Evolutionary conservation across 208 protist species (phyloP).

Genomic region (Leishmania aethiopica): DNA sequence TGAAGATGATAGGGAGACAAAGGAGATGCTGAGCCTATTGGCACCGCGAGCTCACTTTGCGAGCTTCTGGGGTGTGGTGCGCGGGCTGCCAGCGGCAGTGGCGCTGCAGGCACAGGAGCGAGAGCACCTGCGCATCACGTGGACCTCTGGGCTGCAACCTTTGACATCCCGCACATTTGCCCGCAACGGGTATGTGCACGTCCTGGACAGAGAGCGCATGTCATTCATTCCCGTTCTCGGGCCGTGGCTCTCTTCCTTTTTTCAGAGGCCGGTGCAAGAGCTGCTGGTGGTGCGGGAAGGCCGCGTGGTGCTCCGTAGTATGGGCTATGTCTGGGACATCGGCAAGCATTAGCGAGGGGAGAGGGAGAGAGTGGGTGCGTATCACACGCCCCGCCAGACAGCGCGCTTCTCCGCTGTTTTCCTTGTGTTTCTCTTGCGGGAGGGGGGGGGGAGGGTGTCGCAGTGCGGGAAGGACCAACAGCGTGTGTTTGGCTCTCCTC

Average conservation of each 20-base stretch:
- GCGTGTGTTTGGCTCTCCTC: neutral
- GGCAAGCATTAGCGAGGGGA: slow-evolving; percentile 36
- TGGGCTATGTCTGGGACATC: slow-evolving; percentile 75
- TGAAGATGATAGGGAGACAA: slow-evolving; percentile 71
- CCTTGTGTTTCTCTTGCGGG: neutral
- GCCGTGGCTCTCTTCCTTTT: slow-evolving; percentile 56
- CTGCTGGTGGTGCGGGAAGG: slow-evolving; percentile 74
- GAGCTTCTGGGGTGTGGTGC: slow-evolving; percentile 84
- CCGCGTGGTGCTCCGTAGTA: slow-evolving; percentile 69
- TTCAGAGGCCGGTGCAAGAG: slow-evolving; percentile 66
- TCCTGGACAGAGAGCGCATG: slow-evolving; percentile 43
- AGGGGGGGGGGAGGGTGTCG: neutral
- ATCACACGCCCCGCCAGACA: slow-evolving; percentile 1
- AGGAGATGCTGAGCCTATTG: slow-evolving; percentile 61
- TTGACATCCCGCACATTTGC: slow-evolving; percentile 78
- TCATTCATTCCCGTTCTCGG: slow-evolving; percentile 56
- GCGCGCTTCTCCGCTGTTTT: slow-evolving; percentile 3
- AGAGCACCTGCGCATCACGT: slow-evolving; percentile 61
- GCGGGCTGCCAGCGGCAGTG: slow-evolving; percentile 52
- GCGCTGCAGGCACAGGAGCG: slow-evolving; percentile 59
- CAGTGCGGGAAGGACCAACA: neutral
- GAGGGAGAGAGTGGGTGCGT: neutral
- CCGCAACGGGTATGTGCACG: slow-evolving; percentile 70
- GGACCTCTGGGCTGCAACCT: slow-evolving; percentile 47
- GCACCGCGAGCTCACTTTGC: slow-evolving; percentile 47